A percentile compares a stretch with the other conserved stretches of the same genome.
These are phyloP conservation scores for Phytophthora kernoviae DNA, from an alignment of 352 stramenopile genomes.

Conservation along the genomic window DNA sequence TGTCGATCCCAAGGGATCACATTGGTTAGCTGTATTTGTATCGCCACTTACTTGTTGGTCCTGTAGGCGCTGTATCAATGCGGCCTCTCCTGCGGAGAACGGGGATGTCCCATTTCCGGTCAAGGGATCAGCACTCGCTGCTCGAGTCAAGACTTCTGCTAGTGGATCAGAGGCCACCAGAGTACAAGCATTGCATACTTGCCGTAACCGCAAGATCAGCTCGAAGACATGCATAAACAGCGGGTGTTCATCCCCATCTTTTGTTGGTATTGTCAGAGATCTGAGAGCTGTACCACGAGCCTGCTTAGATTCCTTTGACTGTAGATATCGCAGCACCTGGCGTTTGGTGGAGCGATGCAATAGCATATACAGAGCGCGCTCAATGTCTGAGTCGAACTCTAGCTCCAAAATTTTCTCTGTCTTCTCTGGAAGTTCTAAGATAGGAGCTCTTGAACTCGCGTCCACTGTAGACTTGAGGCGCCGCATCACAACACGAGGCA, in stretches of 20 bases:
- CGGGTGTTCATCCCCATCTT: slow-evolving; percentile 27
- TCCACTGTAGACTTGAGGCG: slow-evolving; percentile 82
- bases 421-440: slow-evolving; percentile 65
- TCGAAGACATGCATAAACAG: slow-evolving; percentile 91
- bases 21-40: slow-evolving; percentile 8
- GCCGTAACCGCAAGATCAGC: slow-evolving; percentile 83
- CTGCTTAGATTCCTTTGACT: slow-evolving; percentile 44
- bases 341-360: slow-evolving; percentile 84
- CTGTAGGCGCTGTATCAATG: slow-evolving; percentile 43
- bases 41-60: slow-evolving; percentile 6
- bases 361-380: slow-evolving; percentile 78
- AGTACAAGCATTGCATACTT: slow-evolving; percentile 77
- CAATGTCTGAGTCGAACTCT: slow-evolving; percentile 68
- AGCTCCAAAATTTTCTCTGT: slow-evolving; percentile 62
- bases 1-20: slow-evolving; percentile 47
- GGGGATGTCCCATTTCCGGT: slow-evolving; percentile 23
- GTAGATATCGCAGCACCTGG: slow-evolving; percentile 79
- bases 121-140: slow-evolving; percentile 19
- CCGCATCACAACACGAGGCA: slow-evolving; percentile 85
- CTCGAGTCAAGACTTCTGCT: slow-evolving; percentile 43
- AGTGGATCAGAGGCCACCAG: slow-evolving; percentile 65
- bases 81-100: slow-evolving; percentile 32
- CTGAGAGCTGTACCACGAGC: slow-evolving; percentile 11
- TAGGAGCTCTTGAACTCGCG: slow-evolving; percentile 48
- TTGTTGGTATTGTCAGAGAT: slow-evolving; percentile 15